Evolutionary conservation across 225 moss, liverwort and hornwort species (phyloP).

Genomic region (Sphagnum contortum): DNA sequence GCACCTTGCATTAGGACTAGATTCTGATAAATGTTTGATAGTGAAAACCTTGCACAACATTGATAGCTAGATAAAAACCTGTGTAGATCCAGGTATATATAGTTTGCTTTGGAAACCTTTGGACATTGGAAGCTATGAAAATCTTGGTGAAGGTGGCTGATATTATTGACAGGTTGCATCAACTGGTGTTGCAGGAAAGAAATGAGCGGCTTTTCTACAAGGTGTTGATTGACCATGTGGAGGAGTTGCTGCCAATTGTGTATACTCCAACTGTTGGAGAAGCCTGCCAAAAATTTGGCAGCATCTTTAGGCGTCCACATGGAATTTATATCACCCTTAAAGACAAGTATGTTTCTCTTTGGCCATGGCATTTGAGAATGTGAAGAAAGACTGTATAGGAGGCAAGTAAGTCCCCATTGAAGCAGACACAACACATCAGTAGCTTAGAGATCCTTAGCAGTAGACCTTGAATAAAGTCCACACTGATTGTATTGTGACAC

Average conservation of each 20-base stretch:
- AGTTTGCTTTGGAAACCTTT: no score
- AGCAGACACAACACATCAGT: no score
- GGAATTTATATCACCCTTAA: slow-evolving; percentile 77
- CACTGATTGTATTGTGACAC: background rate
- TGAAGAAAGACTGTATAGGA: background rate
- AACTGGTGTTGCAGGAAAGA: slow-evolving; percentile 20
- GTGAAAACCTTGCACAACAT: no score
- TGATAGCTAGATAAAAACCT: no score
- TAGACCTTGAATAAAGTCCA: no score
- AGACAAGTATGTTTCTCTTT: slow-evolving; percentile 15
- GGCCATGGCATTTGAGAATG: background rate
- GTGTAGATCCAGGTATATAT: no score
- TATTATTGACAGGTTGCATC: background rate
- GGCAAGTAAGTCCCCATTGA: no score
- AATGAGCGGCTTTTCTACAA: slow-evolving; percentile 41
- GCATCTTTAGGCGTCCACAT: slow-evolving; percentile 72
- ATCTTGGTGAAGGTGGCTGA: no score
- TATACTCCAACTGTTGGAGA: slow-evolving; percentile 96
- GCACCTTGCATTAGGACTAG: no score
- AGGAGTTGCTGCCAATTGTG: slow-evolving; percentile 79
- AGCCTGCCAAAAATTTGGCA: slow-evolving; percentile 92
- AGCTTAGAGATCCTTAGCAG: no score
- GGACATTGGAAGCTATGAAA: no score
- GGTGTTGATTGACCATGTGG: slow-evolving; percentile 52
- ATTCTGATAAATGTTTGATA: no score